Percentiles rank a stretch among this genome's conserved stretches.
Evolutionary conservation across 805 yeast genomes (phyloP).

Genomic region (Sugiyamaella floridensis): DNA sequence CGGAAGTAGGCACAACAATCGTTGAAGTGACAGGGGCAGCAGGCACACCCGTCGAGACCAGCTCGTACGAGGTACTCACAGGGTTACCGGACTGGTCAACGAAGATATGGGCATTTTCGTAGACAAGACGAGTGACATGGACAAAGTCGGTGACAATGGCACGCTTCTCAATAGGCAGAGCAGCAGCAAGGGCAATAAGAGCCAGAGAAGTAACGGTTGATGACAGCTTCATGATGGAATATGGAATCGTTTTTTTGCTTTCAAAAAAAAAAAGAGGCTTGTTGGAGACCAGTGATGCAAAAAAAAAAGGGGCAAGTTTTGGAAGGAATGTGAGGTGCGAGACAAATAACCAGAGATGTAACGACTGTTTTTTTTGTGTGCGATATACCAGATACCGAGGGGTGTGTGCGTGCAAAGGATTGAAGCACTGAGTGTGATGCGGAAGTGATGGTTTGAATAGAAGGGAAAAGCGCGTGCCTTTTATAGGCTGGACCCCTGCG

Average conservation of each 20-base stretch:
- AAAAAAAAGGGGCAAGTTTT: neutral
- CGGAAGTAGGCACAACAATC: neutral
- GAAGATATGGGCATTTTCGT: constrained; percentile 20
- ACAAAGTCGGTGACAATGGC: constrained; percentile 18
- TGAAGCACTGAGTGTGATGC: neutral
- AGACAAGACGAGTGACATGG: constrained; percentile 18
- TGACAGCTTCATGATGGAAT: constrained; percentile 14
- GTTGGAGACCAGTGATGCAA: no score
- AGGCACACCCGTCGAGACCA: constrained; percentile 18
- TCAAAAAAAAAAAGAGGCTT: no score
- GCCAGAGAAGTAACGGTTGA: neutral
- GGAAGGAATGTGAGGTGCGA: neutral
- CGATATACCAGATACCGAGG: constrained; percentile 1
- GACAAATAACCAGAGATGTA: neutral
- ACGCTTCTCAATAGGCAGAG: constrained; percentile 15
- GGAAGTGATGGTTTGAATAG: neutral
- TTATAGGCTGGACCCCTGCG: neutral
- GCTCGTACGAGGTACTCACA: constrained; percentile 16
- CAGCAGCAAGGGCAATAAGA: constrained; percentile 5
- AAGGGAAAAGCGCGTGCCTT: neutral
- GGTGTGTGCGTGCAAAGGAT: neutral
- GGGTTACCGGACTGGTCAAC: constrained; percentile 25
- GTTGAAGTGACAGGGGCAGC: neutral
- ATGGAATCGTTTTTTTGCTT: neutral
- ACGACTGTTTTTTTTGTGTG: neutral